Evolutionary conservation across 2,329 filamentous ascomycete species (phyloP).

Genomic region (Fusarium sp.): DNA sequence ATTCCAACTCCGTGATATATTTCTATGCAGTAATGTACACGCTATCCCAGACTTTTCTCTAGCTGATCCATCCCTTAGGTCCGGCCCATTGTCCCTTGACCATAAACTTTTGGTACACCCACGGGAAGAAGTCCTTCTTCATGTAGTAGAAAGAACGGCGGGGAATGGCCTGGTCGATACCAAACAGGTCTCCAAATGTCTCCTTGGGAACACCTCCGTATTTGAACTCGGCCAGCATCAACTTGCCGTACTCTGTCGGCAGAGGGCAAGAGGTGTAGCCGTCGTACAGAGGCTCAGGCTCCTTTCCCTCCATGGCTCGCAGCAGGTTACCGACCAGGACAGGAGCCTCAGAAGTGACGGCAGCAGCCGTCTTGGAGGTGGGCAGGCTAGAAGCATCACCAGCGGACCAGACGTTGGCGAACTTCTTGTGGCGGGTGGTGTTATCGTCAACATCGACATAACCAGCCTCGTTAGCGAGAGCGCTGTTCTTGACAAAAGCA

Average conservation of each 20-base stretch:
- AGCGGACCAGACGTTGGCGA: constrained; percentile 67
- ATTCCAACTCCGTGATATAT: constrained; percentile 16
- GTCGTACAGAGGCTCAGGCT: constrained; percentile 59
- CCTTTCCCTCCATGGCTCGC: constrained; percentile 57
- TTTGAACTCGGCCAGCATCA: constrained; percentile 74
- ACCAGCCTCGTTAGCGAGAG: constrained; percentile 66
- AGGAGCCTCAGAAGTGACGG: constrained; percentile 63
- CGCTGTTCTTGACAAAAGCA: constrained; percentile 64
- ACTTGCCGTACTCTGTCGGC: constrained; percentile 69
- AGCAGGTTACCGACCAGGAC: constrained; percentile 64
- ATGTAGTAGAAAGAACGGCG: constrained; percentile 70
- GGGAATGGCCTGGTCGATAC: constrained; percentile 68
- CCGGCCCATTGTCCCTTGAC: constrained; percentile 73
- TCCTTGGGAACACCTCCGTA: constrained; percentile 73
- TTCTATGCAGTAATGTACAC: constrained; percentile 10
- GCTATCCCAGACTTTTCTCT: constrained; percentile 5
- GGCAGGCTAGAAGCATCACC: constrained; percentile 71
- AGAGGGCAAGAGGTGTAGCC: constrained; percentile 69
- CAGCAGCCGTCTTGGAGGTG: constrained; percentile 68
- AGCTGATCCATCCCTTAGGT: constrained; percentile 62
- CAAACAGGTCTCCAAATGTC: constrained; percentile 66
- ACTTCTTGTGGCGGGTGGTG: constrained; percentile 66
- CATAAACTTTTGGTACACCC: constrained; percentile 72
- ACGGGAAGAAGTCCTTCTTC: constrained; percentile 76
- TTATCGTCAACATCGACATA: constrained; percentile 68